Evolutionary conservation across 2,329 filamentous ascomycete genomes (phyloP), one percentile per base, ranked within the genome.

Genomic region (Trichophyton mentagrophytes): DNA sequence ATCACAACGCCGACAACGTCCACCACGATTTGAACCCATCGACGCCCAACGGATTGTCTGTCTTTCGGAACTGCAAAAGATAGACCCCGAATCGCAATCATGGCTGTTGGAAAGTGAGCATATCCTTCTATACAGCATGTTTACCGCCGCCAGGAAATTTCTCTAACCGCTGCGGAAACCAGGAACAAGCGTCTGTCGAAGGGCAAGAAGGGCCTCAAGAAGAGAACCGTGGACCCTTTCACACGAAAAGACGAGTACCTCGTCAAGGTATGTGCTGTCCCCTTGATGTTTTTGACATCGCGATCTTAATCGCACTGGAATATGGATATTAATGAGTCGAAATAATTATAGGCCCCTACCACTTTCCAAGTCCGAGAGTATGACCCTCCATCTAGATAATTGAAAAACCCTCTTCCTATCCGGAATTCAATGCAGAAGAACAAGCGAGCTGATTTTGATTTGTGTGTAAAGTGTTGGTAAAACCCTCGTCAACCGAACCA

Each of bases 171-270:
- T 42, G 40, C 57, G 44, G 33, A 42, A 2, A 62, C 27, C 61
- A 90, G 87, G 89, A 99, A 99, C 87, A 99, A 99, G 90, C 90
- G 93, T 85, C 86, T 99, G 83, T 97, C 93, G 70, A 99, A 99
- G 86, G 93, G 93, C 83, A 99, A 97, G 90, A 99, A 99, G 87
- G 92, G 93, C 80, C 85, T 97, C 78, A 97, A 97, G 90, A 97
- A 99, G 92, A 92, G 92, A 83, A 92, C 91, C 74, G 82, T 87
- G 72, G 93, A 99, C 80, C 92, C 93, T 74, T 97, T 97, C 84
- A 85, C 91, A 74, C 89, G 92, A 78, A 99, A 99, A 85, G 93
- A 97, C 79, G 97, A 95, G 89, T 99, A 91, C 83, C 89, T 87
- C 74, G 86, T 99, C 80, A 97, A 97, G 86, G 87, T 89, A 74